Evolutionary conservation across 768 basidiomycete species (phyloP).

Genomic region (Termitomyces sp.): DNA sequence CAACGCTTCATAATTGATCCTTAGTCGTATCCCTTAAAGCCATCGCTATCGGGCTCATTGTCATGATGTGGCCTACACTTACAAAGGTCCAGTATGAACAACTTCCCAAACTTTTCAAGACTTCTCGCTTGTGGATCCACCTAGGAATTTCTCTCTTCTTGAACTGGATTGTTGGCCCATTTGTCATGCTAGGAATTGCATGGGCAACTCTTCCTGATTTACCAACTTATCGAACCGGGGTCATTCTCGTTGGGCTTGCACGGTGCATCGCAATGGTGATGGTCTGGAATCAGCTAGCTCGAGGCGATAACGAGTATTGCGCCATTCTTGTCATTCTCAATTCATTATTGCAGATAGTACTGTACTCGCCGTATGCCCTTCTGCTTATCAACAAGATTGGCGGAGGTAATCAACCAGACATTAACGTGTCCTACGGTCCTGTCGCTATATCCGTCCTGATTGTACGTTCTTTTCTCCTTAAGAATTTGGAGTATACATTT

Average conservation of each 20-base stretch:
- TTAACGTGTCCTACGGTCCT: constrained; percentile 50
- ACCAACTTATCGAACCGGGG: constrained; percentile 68
- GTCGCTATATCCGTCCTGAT: constrained; percentile 69
- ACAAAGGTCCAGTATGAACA: constrained; percentile 75
- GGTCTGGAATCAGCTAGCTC: constrained; percentile 76
- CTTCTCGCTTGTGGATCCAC: constrained; percentile 58
- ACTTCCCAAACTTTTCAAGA: constrained; percentile 51
- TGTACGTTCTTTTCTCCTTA: constrained; percentile 34
- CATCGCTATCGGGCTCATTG: constrained; percentile 73
- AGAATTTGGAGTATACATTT: background rate
- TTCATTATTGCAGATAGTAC: constrained; percentile 69
- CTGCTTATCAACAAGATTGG: constrained; percentile 73
- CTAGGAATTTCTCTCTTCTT: constrained; percentile 60
- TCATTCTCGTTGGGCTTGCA: constrained; percentile 79
- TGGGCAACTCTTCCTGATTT: constrained; percentile 85
- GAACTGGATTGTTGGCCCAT: constrained; percentile 79
- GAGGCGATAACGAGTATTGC: constrained; percentile 67
- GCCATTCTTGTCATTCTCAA: constrained; percentile 81
- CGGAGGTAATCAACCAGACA: constrained; percentile 25
- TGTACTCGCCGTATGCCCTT: constrained; percentile 71
- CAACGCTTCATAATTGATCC: background rate
- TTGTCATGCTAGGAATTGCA: constrained; percentile 80
- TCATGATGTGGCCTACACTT: constrained; percentile 87
- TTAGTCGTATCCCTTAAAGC: constrained; percentile 34
- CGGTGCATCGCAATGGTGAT: constrained; percentile 73